Conservation (phyloP, 2,329 filamentous ascomycete species). For the Trichophyton simii region DNA sequence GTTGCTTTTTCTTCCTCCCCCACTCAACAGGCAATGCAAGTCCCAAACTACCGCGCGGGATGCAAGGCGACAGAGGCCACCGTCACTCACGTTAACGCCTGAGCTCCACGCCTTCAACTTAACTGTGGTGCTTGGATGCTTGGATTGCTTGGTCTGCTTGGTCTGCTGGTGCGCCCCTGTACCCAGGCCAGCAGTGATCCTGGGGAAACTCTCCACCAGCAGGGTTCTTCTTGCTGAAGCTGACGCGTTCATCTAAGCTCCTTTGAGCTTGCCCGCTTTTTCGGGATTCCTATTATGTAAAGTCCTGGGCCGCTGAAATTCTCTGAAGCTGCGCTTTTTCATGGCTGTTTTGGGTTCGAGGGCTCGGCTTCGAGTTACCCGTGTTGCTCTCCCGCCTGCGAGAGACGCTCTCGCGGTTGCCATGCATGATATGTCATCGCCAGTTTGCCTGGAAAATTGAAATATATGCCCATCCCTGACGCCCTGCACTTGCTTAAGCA, state of each 20-base stretch:
- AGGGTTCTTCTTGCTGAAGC: constrained; percentile 7
- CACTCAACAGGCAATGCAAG: neutral
- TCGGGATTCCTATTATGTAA: constrained; percentile 4
- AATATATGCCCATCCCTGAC: no score
- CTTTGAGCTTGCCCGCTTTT: constrained; percentile 3
- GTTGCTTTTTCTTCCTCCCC: neutral
- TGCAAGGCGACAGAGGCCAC: constrained; percentile 1
- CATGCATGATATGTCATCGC: neutral
- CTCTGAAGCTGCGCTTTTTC: neutral
- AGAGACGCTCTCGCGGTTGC: neutral
- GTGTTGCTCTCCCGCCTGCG: neutral
- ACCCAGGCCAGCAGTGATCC: neutral
- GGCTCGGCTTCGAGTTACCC: neutral
- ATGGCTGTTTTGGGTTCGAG: neutral
- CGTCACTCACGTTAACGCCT: neutral
- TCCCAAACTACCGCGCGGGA: constrained; percentile 2
- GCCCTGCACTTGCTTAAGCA: no score
- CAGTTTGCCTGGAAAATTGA: neutral
- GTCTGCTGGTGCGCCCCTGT: neutral
- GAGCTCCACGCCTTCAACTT: neutral
- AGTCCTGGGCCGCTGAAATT: neutral
- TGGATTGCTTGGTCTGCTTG: neutral
- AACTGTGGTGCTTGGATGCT: neutral
- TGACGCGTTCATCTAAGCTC: constrained; percentile 9
- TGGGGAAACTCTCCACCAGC: neutral